phyloP scores from a whole-genome alignment of 345 rosid genomes.

The Melaleuca alternifolia region DNA sequence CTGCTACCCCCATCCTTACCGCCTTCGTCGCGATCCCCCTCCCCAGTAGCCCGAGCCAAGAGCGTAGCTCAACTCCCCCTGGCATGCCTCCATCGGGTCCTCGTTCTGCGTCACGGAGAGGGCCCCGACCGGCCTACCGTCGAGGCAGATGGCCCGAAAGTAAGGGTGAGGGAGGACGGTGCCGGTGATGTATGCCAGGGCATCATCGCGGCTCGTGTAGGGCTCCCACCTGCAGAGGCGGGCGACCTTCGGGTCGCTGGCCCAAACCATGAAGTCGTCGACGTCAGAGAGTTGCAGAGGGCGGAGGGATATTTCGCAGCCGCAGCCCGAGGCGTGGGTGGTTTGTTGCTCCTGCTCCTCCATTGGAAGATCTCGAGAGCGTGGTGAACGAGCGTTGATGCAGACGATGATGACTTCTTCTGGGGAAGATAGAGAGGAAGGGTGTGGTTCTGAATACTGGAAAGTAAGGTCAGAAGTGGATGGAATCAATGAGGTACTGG shows the following conservation, averaged over 20 bases:
- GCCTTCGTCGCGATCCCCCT: constrained; percentile 20
- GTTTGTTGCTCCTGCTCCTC: not conserved
- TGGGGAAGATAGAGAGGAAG: not conserved
- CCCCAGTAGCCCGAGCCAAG: constrained; percentile 21
- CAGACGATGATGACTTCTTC: not conserved
- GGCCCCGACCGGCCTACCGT: constrained; percentile 38
- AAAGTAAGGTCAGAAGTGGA: not conserved
- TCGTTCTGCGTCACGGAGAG: constrained; percentile 34
- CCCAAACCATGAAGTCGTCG: constrained; percentile 71
- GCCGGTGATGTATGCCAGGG: constrained; percentile 20
- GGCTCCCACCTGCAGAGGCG: constrained; percentile 54
- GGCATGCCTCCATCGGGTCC: too few species aligned
- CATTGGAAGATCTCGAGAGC: not conserved
- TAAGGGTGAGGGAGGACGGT: constrained; percentile 41
- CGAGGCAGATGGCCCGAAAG: constrained; percentile 49
- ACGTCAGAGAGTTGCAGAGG: constrained; percentile 30
- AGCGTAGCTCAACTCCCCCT: too few species aligned
- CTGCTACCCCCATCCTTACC: constrained; percentile 5
- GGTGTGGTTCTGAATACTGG: not conserved
- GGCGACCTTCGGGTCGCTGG: constrained; percentile 30
- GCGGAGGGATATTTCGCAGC: constrained; percentile 19
- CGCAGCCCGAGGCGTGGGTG: not conserved
- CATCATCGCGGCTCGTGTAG: constrained; percentile 36
- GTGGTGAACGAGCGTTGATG: not conserved
- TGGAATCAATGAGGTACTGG: not conserved